These are phyloP conservation scores for Scheffersomyces parashehatae DNA, from an alignment of 1,139 yeast genomes.

Conservation along the genomic window DNA sequence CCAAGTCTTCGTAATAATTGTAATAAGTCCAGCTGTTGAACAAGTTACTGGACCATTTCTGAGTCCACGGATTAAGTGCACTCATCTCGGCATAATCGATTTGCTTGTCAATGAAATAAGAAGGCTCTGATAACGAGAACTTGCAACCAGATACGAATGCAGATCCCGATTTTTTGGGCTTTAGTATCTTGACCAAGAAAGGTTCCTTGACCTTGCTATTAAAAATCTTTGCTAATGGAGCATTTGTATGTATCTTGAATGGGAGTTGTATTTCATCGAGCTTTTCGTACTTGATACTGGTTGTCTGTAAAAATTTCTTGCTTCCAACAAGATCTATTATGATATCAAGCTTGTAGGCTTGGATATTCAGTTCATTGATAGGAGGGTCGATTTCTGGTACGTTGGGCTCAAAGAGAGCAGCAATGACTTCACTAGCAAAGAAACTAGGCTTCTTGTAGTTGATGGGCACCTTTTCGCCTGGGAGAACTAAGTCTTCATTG, in stretches of 20 bases:
- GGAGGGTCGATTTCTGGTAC: slow-evolving; percentile 18
- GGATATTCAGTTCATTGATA: slow-evolving; percentile 22
- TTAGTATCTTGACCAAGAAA: slow-evolving; percentile 36
- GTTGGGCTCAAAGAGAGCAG: slow-evolving; percentile 29
- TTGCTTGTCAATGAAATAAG: slow-evolving; percentile 34
- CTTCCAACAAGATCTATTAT: slow-evolving; percentile 45
- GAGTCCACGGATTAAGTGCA: slow-evolving; percentile 35
- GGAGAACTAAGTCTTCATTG: slow-evolving; percentile 37
- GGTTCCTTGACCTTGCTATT: slow-evolving; percentile 33
- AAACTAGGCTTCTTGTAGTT: slow-evolving; percentile 42
- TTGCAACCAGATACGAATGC: slow-evolving; percentile 41
- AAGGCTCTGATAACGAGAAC: slow-evolving; percentile 31
- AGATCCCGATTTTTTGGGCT: slow-evolving; percentile 37
- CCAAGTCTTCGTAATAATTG: slow-evolving; percentile 38
- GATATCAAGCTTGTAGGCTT: slow-evolving; percentile 35
- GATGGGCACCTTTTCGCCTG: slow-evolving; percentile 37
- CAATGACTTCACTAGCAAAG: slow-evolving; percentile 42
- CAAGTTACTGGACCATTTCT: slow-evolving; percentile 38
- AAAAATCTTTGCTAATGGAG: slow-evolving; percentile 25
- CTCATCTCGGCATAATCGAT: slow-evolving; percentile 20
- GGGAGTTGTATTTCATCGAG: slow-evolving; percentile 38
- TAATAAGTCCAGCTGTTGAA: slow-evolving; percentile 28
- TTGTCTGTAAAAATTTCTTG: slow-evolving; percentile 36
- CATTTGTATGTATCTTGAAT: slow-evolving; percentile 23
- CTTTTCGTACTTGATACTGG: slow-evolving; percentile 26